Conservation (phyloP, 139 green algal genomes). For the Coelastrella sp. region DNA sequence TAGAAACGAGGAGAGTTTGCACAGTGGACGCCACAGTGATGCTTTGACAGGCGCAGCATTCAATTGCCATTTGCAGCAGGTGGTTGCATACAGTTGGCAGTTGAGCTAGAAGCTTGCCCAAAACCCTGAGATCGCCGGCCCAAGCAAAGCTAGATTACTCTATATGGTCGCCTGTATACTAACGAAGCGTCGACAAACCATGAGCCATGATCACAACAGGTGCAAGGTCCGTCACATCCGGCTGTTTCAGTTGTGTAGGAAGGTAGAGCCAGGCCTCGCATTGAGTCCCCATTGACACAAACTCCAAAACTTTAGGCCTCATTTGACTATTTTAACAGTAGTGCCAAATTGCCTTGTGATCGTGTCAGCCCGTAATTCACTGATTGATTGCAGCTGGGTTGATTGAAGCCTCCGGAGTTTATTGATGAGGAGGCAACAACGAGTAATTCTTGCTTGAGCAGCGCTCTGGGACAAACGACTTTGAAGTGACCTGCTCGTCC, state of each 20-base stretch:
- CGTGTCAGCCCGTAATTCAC: not conserved
- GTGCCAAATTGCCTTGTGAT: not conserved
- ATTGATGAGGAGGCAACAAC: not conserved
- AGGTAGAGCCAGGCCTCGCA: conserved; percentile 68
- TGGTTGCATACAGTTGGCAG: too few species aligned
- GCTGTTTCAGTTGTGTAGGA: conserved; percentile 36
- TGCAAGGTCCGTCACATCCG: not conserved
- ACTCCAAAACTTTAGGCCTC: not conserved
- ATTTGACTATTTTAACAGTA: not conserved
- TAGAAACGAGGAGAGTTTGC: too few species aligned
- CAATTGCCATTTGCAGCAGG: too few species aligned
- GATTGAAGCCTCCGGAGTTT: not conserved
- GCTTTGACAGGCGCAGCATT: too few species aligned
- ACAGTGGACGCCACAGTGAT: too few species aligned
- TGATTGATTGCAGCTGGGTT: not conserved
- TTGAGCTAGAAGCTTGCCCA: too few species aligned
- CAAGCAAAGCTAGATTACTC: too few species aligned
- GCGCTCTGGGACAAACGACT: not conserved
- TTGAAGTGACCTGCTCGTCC: not conserved
- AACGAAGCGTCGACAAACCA: conserved; percentile 36
- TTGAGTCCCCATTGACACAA: not conserved
- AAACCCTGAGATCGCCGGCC: too few species aligned
- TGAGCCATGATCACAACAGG: conserved; percentile 69
- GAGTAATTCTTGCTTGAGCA: not conserved
- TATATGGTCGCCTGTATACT: too few species aligned